Conservation (phyloP, 345 rosid species). For the Gossypium herbaceum region DNA sequence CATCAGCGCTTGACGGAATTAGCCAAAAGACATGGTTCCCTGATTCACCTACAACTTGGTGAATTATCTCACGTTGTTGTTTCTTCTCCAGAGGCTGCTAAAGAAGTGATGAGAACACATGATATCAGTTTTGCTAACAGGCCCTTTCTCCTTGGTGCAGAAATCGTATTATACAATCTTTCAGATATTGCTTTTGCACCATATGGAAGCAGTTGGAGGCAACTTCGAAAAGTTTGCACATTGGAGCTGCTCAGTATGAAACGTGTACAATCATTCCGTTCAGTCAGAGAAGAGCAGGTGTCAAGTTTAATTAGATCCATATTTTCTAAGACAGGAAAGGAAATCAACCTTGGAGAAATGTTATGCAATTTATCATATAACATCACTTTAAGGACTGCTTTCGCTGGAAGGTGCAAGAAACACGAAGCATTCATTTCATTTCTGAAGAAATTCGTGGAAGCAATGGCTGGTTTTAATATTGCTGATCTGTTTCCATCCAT, state of each 20-base stretch:
- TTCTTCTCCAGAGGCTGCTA: slow-evolving; percentile 27
- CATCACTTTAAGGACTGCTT: not conserved
- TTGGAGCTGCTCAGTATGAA: slow-evolving; percentile 9
- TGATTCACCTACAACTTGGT: slow-evolving; percentile 35
- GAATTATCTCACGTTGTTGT: slow-evolving; percentile 21
- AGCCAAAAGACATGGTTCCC: slow-evolving; percentile 25
- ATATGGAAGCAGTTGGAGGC: slow-evolving; percentile 27
- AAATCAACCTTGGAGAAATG: not conserved
- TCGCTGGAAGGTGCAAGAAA: not conserved
- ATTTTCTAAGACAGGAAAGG: not conserved
- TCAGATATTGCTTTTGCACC: slow-evolving; percentile 15
- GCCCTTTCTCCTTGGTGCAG: slow-evolving; percentile 9
- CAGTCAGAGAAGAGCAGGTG: not conserved
- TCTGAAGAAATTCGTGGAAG: not conserved
- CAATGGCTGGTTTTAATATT: not conserved
- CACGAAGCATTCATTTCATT: not conserved
- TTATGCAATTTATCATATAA: not conserved
- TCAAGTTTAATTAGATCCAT: not conserved
- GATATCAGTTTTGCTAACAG: slow-evolving; percentile 31
- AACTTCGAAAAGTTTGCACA: not conserved
- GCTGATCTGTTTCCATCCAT: not conserved
- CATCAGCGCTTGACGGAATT: slow-evolving; percentile 22
- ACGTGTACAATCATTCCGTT: slow-evolving; percentile 3
- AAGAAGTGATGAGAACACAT: slow-evolving; percentile 31
- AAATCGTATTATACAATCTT: slow-evolving; percentile 14